Conservation (phyloP, 2,329 filamentous ascomycete species). For the Claviceps humidiphila region DNA sequence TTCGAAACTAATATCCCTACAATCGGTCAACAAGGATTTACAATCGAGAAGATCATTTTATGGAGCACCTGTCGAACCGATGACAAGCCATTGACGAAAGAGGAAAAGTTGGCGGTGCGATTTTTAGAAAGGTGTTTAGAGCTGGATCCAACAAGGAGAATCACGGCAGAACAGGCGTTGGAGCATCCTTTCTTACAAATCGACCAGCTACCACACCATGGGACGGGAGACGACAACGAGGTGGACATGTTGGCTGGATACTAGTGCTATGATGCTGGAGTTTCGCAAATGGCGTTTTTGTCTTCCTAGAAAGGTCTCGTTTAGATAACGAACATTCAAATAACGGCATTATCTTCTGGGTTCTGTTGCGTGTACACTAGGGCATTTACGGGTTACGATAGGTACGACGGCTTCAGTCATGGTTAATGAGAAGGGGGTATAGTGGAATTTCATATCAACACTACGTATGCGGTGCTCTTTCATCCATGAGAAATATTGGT, state of each 20-base stretch:
- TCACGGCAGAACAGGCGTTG: constrained; percentile 63
- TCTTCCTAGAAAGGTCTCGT: constrained; percentile 1
- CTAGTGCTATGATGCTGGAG: not conserved
- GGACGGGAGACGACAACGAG: constrained; percentile 35
- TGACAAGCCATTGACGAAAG: constrained; percentile 40
- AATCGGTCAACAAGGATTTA: constrained; percentile 72
- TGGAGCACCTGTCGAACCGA: constrained; percentile 79
- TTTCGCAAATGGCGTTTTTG: not conserved
- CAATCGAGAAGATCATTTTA: constrained; percentile 82
- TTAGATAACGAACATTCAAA: not conserved
- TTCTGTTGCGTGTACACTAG: not conserved
- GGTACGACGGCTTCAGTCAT: not conserved
- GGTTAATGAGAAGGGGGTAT: not conserved
- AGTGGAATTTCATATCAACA: not conserved
- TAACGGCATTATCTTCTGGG: not conserved
- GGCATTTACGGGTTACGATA: constrained; percentile 2
- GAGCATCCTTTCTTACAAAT: constrained; percentile 53
- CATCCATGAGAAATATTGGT: not conserved
- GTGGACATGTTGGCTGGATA: constrained; percentile 34
- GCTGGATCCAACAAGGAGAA: constrained; percentile 58
- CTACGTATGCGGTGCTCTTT: not conserved
- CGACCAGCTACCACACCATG: constrained; percentile 16
- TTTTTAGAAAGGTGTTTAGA: constrained; percentile 65
- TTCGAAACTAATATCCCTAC: constrained; percentile 91
- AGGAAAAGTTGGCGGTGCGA: constrained; percentile 59